Percentiles rank a stretch among this genome's conserved stretches.
Conservation (phyloP, 1,139 yeast genomes). For the Nadsonia commutata region DNA sequence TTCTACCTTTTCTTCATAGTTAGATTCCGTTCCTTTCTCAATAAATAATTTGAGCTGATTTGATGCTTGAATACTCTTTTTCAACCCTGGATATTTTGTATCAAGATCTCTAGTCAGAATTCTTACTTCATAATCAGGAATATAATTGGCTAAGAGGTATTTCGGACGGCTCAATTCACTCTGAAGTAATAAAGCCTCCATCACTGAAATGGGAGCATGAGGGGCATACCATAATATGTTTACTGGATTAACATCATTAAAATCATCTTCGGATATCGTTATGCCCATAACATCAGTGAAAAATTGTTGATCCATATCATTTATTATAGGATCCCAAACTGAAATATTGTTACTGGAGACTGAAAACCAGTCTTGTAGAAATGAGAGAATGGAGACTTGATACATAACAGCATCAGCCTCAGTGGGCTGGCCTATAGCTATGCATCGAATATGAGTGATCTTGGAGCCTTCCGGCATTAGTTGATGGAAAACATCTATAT, state of each 20-base stretch:
- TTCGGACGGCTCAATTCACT: conserved; percentile 4
- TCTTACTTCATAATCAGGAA: conserved; percentile 16
- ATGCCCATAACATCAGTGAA: conserved; percentile 17
- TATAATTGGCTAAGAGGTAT: conserved; percentile 23
- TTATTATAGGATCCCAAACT: conserved; percentile 52
- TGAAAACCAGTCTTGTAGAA: conserved; percentile 22
- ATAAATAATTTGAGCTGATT: conserved; percentile 1
- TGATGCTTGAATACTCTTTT: conserved; percentile 6
- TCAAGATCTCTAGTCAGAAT: conserved; percentile 11
- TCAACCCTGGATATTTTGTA: conserved; percentile 12
- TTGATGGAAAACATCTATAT: background rate
- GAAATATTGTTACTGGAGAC: conserved; percentile 24
- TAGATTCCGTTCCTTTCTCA: background rate
- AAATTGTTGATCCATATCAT: conserved; percentile 27
- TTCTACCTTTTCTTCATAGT: no score
- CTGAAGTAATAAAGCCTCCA: conserved; percentile 22
- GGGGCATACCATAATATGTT: conserved; percentile 42
- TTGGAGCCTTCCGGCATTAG: background rate
- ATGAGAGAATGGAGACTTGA: conserved; percentile 44
- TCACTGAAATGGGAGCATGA: conserved; percentile 54
- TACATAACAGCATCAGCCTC: conserved; percentile 43
- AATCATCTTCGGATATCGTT: conserved; percentile 15
- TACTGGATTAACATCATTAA: conserved; percentile 5
- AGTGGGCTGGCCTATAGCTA: conserved; percentile 59
- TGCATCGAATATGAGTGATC: conserved; percentile 35